Conservation (phyloP, 768 basidiomycete species). For the Trametes elegans region DNA sequence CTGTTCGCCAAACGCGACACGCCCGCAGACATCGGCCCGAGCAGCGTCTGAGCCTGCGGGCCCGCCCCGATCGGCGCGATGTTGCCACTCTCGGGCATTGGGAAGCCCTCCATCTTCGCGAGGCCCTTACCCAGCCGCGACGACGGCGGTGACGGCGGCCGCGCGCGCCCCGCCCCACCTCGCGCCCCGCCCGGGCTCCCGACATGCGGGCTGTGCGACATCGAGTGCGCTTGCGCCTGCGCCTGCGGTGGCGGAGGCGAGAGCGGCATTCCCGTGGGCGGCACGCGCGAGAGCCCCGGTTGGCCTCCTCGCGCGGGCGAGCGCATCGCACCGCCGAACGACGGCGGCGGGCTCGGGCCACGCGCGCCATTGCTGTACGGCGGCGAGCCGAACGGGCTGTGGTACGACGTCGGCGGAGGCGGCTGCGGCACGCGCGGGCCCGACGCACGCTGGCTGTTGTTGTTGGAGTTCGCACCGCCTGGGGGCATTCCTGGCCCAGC, state of each 20-base stretch:
- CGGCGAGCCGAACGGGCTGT: conserved; percentile 14
- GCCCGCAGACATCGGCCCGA: conserved; percentile 7
- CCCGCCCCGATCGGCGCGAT: conserved; percentile 2
- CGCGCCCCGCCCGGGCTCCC: conserved; percentile 17
- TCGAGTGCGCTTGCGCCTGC: too few relatives aligned
- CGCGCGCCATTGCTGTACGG: conserved; percentile 9
- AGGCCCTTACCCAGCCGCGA: conserved; percentile 15
- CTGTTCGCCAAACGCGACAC: conserved; percentile 13
- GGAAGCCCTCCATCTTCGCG: conserved; percentile 8
- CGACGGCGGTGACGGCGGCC: conserved; percentile 17
- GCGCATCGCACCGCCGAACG: conserved; percentile 8
- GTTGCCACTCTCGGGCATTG: conserved; percentile 14
- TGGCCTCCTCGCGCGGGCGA: conserved; percentile 8
- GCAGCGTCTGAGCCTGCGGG: background rate
- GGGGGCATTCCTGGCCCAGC: conserved; percentile 5
- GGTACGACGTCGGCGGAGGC: conserved; percentile 10
- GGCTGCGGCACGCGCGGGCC: conserved; percentile 5
- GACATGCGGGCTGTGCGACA: conserved; percentile 9
- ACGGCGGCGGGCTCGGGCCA: background rate
- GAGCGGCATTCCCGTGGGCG: conserved; percentile 7
- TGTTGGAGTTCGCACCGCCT: background rate
- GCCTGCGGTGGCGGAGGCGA: conserved; percentile 18
- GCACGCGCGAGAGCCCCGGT: background rate
- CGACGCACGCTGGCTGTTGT: conserved; percentile 10
- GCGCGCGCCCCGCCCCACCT: too few relatives aligned